phyloP scores from a whole-genome alignment of 2,329 filamentous ascomycete genomes.

The Calonectria multiphialidica region DNA sequence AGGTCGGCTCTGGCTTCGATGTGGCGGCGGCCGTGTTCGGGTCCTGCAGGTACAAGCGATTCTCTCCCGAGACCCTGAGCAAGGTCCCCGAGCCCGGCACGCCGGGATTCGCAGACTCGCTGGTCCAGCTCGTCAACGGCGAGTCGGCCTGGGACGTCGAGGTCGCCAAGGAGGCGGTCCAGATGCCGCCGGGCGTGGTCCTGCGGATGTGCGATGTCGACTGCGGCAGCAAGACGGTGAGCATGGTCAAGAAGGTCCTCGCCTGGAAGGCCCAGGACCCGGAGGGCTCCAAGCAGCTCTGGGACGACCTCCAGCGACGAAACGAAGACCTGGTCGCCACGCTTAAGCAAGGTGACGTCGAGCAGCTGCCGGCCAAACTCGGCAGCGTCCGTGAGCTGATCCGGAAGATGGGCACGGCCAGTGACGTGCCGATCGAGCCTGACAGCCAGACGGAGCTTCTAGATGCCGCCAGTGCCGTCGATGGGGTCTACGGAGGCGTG shows the following conservation, averaged over 20 bases:
- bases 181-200: conserved; percentile 78
- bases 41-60: conserved; percentile 91
- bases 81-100: conserved; percentile 75
- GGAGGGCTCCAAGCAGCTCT: conserved; percentile 76
- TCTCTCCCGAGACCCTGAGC: conserved; percentile 82
- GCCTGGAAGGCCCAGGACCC: conserved; percentile 79
- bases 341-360: conserved; percentile 64
- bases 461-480: conserved; percentile 77
- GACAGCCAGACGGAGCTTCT: conserved; percentile 85
- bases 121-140: conserved; percentile 77
- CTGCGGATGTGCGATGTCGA: conserved; percentile 97
- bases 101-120: conserved; percentile 73
- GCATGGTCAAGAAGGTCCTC: conserved; percentile 95
- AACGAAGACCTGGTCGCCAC: conserved; percentile 79
- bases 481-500: conserved; percentile 90
- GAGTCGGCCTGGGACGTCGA: conserved; percentile 81
- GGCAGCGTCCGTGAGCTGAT: conserved; percentile 71
- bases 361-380: conserved; percentile 60
- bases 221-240: conserved; percentile 91
- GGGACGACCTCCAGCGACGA: conserved; percentile 78
- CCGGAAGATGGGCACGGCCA: conserved; percentile 79
- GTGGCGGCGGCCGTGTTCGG: conserved; percentile 94
- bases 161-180: conserved; percentile 76
- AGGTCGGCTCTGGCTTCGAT: conserved; percentile 96
- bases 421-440: conserved; percentile 90